A percentile compares a stretch with the other conserved stretches of the same genome.
phyloP scores from a whole-genome alignment of 2,329 filamentous ascomycete species.

The Blastomyces percursus region DNA sequence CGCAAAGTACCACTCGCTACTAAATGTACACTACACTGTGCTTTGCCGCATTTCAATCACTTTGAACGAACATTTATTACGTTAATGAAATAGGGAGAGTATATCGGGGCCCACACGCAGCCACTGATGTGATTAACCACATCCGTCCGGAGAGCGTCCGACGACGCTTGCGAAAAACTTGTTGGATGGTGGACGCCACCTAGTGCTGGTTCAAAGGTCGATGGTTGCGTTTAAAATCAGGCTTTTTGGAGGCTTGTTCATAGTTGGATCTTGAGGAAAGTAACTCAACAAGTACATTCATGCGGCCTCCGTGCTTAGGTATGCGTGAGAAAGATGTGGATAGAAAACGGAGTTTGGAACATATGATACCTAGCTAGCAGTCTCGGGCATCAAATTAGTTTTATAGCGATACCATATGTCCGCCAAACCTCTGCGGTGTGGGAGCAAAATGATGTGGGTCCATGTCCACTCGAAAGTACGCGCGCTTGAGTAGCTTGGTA shows the following conservation, averaged over 20 bases:
- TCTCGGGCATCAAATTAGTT: neutral
- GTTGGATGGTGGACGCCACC: neutral
- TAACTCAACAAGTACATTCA: neutral
- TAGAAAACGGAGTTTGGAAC: neutral
- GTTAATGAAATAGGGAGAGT: neutral
- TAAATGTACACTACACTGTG: neutral
- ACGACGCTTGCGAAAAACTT: too few relatives aligned
- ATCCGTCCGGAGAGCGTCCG: too few relatives aligned
- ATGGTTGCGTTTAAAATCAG: neutral
- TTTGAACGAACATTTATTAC: neutral
- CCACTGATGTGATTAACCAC: neutral
- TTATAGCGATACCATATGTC: neutral
- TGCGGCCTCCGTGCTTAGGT: neutral
- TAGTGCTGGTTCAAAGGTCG: neutral
- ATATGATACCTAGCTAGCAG: neutral
- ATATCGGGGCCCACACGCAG: neutral
- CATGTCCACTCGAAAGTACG: conserved; percentile 50
- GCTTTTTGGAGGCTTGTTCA: neutral
- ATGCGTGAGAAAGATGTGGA: neutral
- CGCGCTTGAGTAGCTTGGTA: conserved; percentile 49
- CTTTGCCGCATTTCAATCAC: neutral
- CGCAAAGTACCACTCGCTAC: neutral
- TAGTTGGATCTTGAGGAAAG: neutral
- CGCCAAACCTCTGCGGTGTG: neutral
- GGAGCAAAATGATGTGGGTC: conserved; percentile 33